Percentiles rank a stretch among this genome's conserved stretches.
phyloP scores from a whole-genome alignment of 2,329 filamentous ascomycete genomes.

The Penicillium aurantiogriseum region DNA sequence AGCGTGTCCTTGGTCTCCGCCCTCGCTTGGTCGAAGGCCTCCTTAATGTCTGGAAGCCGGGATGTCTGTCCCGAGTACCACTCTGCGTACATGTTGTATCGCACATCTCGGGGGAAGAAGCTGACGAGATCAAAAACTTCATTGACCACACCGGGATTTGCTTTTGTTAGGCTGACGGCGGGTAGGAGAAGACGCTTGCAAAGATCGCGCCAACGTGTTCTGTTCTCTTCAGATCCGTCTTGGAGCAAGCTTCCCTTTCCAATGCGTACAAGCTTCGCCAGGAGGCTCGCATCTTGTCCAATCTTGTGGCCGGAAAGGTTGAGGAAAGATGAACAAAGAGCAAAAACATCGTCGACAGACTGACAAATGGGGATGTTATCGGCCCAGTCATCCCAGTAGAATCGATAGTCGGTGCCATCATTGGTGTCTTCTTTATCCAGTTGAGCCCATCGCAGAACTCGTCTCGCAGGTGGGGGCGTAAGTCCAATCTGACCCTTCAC shows the following conservation, averaged over 20 bases:
- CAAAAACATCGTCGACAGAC: constrained; percentile 84
- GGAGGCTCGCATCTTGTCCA: constrained; percentile 73
- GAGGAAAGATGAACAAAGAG: constrained; percentile 77
- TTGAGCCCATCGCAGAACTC: constrained; percentile 77
- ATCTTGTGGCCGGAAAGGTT: constrained; percentile 87
- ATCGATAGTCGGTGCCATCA: constrained; percentile 75
- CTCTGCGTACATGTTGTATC: constrained; percentile 89
- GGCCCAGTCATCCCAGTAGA: constrained; percentile 97
- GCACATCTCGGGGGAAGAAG: constrained; percentile 69
- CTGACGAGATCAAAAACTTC: constrained; percentile 82
- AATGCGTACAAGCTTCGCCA: constrained; percentile 82
- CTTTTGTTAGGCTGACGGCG: constrained; percentile 78
- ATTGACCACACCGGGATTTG: constrained; percentile 80
- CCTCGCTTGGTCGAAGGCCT: constrained; percentile 72
- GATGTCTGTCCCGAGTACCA: constrained; percentile 84
- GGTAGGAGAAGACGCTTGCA: constrained; percentile 83
- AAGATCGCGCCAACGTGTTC: constrained; percentile 77
- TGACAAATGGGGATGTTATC: constrained; percentile 93
- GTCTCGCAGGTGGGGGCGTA: constrained; percentile 59
- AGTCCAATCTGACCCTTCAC: constrained; percentile 68
- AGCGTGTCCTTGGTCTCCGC: constrained; percentile 81
- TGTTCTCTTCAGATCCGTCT: constrained; percentile 69
- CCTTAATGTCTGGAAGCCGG: constrained; percentile 71
- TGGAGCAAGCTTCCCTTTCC: constrained; percentile 71
- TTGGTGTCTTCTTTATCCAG: constrained; percentile 74